Evolutionary conservation across 176 grass and related monocot genomes (phyloP), one percentile per base, ranked within the genome.

Genomic region (Oryza brachyantha): DNA sequence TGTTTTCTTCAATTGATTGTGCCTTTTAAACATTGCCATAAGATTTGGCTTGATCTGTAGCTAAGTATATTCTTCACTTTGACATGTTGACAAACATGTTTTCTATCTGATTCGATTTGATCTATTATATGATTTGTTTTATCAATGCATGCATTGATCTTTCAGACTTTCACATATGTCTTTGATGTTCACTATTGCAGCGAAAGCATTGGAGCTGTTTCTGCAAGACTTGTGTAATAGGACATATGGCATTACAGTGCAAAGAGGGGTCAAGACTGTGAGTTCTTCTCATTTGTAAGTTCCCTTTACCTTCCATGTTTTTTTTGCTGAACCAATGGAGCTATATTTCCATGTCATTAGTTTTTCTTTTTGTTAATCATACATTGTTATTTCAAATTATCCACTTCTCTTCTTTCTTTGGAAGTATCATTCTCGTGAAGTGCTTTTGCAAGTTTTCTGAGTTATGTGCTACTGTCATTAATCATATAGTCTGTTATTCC

Each of bases 131-230:
- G 71, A n/a, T 48, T 63, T 84, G 10, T 78, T 71, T 34, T 63
- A 21, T 2, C 6, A 63, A 59, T 80, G 10, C 61, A 67, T 13
- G 29, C 17, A 48, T 21, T 45, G 70, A 35, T 81, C 5, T 72
- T 73, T 81, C 39, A 62, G 43, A 2, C n/a, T 60, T 39, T 39
- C 7, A 60, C 58, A 0, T 79, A 76, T 70, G 7, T 81, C 25
- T 85, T 40, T 36, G 0, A 62, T 86, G 13, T 70, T 28, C 25
- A 61, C 80, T 36, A 24, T 73, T 86, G 80, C 84, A 99, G 96
- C 96, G 21, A 99, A 99, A 95, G 92, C 96, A 46, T 79, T 99
- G 88, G 96, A 99, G 76, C 36, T 99, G 55, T 99, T 99, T 86
- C 78, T 99, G 83, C 92, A 99, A 93, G 92, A 99, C 70, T 83